A percentile compares a stretch with the other conserved stretches of the same genome.
Evolutionary conservation across 1,284 basidiomycete species (phyloP).

Genomic region (Puccinia polysora): DNA sequence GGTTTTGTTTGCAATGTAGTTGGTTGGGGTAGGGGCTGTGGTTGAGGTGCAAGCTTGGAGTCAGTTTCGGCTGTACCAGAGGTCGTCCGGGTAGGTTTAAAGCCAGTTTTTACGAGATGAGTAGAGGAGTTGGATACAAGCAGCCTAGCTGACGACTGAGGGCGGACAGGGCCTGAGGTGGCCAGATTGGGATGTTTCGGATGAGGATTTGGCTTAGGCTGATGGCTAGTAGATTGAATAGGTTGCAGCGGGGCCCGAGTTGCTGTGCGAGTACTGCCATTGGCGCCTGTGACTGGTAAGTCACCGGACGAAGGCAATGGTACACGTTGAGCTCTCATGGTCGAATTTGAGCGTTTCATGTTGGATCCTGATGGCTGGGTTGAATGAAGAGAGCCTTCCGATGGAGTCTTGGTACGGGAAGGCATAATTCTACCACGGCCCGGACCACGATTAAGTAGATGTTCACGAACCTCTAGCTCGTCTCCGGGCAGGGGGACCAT

Average conservation of each 20-base stretch:
- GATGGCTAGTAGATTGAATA: not conserved
- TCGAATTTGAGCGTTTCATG: slow-evolving; percentile 38
- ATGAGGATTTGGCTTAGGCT: slow-evolving; percentile 13
- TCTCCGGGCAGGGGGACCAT: slow-evolving; percentile 31
- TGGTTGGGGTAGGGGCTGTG: not conserved
- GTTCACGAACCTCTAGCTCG: slow-evolving; percentile 15
- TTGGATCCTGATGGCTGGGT: slow-evolving; percentile 6
- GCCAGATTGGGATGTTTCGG: not conserved
- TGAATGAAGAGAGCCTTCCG: slow-evolving; percentile 34
- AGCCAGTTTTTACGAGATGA: slow-evolving; percentile 5
- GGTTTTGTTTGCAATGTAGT: slow-evolving; percentile 15
- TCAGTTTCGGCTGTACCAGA: slow-evolving; percentile 5
- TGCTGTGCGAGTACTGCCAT: not conserved
- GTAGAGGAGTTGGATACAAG: not conserved
- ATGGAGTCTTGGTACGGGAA: slow-evolving; percentile 10
- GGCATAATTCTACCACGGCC: slow-evolving; percentile 13
- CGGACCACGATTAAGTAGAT: not conserved
- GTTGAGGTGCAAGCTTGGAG: slow-evolving; percentile 8
- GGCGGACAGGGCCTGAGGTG: not conserved
- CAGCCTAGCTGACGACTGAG: not conserved
- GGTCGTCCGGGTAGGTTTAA: slow-evolving; percentile 16
- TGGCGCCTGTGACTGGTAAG: not conserved
- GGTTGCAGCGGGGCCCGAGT: slow-evolving; percentile 23
- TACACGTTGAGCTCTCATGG: slow-evolving; percentile 38
- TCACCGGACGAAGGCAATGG: slow-evolving; percentile 12